Evolutionary conservation across 2,329 filamentous ascomycete species (phyloP), one percentile per base, ranked within the genome.

Genomic region (Aspergillus quadrilineatus): DNA sequence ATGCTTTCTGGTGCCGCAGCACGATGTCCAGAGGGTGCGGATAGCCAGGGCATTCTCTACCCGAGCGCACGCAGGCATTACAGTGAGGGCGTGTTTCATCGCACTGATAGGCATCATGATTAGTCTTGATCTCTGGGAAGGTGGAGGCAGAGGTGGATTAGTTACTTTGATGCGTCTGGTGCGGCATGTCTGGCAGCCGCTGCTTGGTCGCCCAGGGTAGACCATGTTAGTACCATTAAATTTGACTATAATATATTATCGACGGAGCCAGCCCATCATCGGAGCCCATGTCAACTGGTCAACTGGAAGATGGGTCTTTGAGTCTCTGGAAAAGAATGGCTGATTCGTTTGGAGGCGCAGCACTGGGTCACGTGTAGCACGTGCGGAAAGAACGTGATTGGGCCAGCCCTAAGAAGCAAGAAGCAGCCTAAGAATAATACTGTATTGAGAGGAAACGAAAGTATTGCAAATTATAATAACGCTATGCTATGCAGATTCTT

Each of bases 41-140:
- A 50, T 69, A 70, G 5, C 68, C 68, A 0, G 68, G 68, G 53
- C 68, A 70, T 32, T 56, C 41, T 5, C 68, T 64, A 28, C 64
- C 63, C 36, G 67, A 66, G 46, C 66, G 63, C 15, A 62, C 51
- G 56, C 68, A 70, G 34, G 66, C 65, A 46, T 51, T 64, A 54
- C 68, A 70, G 34, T 67, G 60, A 15, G 68, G 68, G 26, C 66
- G 67, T 14, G 66, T 58, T 56, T 69, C 68, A 61, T 70, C 68
- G 48, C 68, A 70, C 68, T 70, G 32, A 9, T 28, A 6, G 28
- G 17, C 8, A 32, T 8, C 8, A 32, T 8, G 4, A 43, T 55
- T 44, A 55, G 50, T 22, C 29, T 7, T 26, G 9, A 12, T 7
- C 17, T 32, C 10, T 9, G 14, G 26, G 8, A 14, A 12, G 22